Evolutionary conservation across 495 filamentous ascomycete species (phyloP).

Genomic region (Cenococcum geophilum): DNA sequence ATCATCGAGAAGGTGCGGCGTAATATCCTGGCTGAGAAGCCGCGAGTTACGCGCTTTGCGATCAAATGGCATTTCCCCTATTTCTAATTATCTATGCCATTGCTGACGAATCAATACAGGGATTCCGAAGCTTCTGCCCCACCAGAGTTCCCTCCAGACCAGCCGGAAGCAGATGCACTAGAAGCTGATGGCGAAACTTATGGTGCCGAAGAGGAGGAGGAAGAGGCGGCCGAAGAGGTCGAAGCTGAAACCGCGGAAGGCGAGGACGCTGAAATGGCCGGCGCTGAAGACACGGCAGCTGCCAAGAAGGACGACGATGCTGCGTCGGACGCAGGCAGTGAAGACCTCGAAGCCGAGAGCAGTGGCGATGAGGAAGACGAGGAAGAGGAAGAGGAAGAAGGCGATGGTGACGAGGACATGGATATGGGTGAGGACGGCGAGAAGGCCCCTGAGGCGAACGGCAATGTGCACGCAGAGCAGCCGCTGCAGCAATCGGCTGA

Average conservation of each 20-base stretch:
- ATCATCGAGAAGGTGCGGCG: slow-evolving; percentile 84
- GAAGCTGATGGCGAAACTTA: slow-evolving; percentile 82
- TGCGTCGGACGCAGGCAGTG: slow-evolving; percentile 80
- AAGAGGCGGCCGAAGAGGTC: slow-evolving; percentile 53
- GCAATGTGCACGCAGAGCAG: neutral
- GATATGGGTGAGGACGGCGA: slow-evolving; percentile 59
- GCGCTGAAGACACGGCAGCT: slow-evolving; percentile 51
- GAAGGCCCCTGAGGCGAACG: slow-evolving; percentile 12
- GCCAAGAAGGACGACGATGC: slow-evolving; percentile 65
- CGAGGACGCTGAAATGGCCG: slow-evolving; percentile 76
- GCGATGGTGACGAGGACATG: slow-evolving; percentile 70
- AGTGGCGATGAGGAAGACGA: slow-evolving; percentile 83
- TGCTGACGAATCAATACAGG: slow-evolving; percentile 46
- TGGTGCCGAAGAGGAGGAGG: slow-evolving; percentile 75
- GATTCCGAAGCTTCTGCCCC: slow-evolving; percentile 94
- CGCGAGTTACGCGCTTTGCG: slow-evolving; percentile 92
- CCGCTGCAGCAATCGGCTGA: slow-evolving; percentile 18
- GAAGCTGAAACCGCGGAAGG: slow-evolving; percentile 45
- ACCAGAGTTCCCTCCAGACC: slow-evolving; percentile 91
- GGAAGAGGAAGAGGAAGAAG: slow-evolving; percentile 60
- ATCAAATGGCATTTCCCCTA: slow-evolving; percentile 79
- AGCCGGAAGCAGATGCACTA: slow-evolving; percentile 83
- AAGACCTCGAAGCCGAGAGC: slow-evolving; percentile 93
- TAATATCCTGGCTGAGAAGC: slow-evolving; percentile 94
- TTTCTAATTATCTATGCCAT: neutral